A percentile compares a stretch with the other conserved stretches of the same genome.
These are phyloP conservation scores for Cryptococcus floricola DNA, from an alignment of 1,284 basidiomycete species.

Conservation along the genomic window DNA sequence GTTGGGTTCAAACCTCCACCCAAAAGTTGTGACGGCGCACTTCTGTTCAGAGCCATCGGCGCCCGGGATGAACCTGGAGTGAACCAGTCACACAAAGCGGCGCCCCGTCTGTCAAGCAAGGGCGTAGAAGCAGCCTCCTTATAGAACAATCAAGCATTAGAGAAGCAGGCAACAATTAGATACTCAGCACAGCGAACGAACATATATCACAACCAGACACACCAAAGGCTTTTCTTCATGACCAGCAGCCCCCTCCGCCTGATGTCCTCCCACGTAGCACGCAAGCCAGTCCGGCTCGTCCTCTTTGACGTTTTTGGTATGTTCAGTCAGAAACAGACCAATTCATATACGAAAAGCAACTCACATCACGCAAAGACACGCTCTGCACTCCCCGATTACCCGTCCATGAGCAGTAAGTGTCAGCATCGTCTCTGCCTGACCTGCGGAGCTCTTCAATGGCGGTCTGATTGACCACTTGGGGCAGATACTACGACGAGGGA, in stretches of 20 bases:
- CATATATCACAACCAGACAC: background rate
- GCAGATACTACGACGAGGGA: slow-evolving; percentile 46
- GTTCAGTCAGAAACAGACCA: slow-evolving; percentile 1
- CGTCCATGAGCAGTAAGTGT: slow-evolving; percentile 43
- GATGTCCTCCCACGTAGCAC: slow-evolving; percentile 5
- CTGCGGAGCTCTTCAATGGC: no score
- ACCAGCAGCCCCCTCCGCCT: background rate
- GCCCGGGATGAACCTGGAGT: no score
- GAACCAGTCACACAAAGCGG: no score
- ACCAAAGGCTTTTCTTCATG: background rate
- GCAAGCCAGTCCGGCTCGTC: slow-evolving; percentile 39
- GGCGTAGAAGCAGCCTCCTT: no score
- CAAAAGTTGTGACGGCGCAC: no score
- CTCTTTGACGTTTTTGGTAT: slow-evolving; percentile 49
- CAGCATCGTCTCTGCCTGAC: background rate
- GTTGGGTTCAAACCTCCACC: background rate
- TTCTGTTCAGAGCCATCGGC: no score
- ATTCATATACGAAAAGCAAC: background rate
- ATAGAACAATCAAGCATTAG: no score
- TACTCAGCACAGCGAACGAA: background rate
- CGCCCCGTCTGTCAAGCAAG: no score
- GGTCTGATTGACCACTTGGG: background rate
- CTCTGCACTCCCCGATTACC: slow-evolving; percentile 46
- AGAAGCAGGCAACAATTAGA: background rate
- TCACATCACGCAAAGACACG: slow-evolving; percentile 32